Evolutionary conservation across 176 grass and related monocot species (phyloP), one percentile per base, ranked within the genome.

Genomic region (Cenchrus purpureus): DNA sequence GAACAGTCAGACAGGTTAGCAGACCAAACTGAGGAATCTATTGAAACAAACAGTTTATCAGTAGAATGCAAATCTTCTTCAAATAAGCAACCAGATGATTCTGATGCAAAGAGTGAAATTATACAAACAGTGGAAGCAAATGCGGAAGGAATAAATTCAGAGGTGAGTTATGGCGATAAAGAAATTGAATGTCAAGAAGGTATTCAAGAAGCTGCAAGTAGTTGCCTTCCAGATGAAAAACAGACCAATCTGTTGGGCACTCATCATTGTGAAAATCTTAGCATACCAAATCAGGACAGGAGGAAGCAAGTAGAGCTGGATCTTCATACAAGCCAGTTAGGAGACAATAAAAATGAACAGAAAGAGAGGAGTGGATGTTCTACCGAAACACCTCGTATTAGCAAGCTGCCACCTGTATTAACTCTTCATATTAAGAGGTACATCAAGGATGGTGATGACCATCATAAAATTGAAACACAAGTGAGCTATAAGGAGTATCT

Each of bases 401-500:
- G 59, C 44, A 87, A 74, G 76, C 72, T 86, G 29, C 92, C 92
- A 65, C 48, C 63, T 83, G 80, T 81, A 55, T 69, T 81, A 69
- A 69, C 32, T 42, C 64, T 81, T 44, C 79, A 81, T 56, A 7
- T 81, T n/a, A 89, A 86, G 87, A 93, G 91, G 86, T 92, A 85
- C 59, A 22, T 55, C 9, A 58, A 20, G 16, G 10, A 43, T 42
- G 34, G 32, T 32, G 65, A 90, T 56, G 57, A 29, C 68, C 73
- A 68, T 65, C 79, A 70, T 81, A 95, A 98, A 83, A 32, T 87
- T 43, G 77, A n/a, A 58, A 91, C 78, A 4, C 83, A 81, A 83
- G 87, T 95, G 50, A 90, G 78, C 45, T 98, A 90, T 74, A 71
- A 91, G 16, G 91, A 98, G 81, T 81, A 66, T 32, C 87, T 98